Evolutionary conservation across 768 basidiomycete species (phyloP).

Genomic region (Lactifluus subvellereus): DNA sequence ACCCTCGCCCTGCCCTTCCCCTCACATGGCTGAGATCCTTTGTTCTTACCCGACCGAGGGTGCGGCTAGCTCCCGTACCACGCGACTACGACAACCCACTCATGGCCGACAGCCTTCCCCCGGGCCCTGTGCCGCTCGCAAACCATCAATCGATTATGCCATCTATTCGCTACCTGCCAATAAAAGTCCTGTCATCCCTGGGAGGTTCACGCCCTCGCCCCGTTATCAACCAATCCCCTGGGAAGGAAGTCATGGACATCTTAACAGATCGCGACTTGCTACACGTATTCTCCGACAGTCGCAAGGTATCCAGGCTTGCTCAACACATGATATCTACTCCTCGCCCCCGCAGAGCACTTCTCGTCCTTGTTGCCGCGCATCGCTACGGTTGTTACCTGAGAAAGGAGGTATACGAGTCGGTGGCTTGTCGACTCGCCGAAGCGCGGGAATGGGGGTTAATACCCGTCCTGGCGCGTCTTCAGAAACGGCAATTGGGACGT

Average conservation of each 20-base stretch:
- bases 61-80: not conserved
- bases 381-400: slow-evolving; percentile 45
- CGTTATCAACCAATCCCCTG: not conserved
- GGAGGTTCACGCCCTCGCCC: not conserved
- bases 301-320: slow-evolving; percentile 20
- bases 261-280: not conserved
- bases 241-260: not conserved
- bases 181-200: not conserved
- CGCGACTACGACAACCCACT: slow-evolving; percentile 4
- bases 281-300: slow-evolving; percentile 15
- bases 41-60: slow-evolving; percentile 7
- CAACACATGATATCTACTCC: slow-evolving; percentile 5
- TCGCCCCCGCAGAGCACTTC: slow-evolving; percentile 38
- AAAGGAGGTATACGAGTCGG: slow-evolving; percentile 52
- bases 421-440: slow-evolving; percentile 45
- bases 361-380: slow-evolving; percentile 44
- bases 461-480: slow-evolving; percentile 43
- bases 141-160: not conserved
- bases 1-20: slow-evolving; percentile 10
- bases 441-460: slow-evolving; percentile 47
- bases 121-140: not conserved
- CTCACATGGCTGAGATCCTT: slow-evolving; percentile 27
- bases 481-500: slow-evolving; percentile 42
- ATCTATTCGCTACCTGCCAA: not conserved
- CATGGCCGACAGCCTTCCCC: not conserved